Conservation (phyloP, 148 eudicot species). For the Chenopodium berlandieri region DNA sequence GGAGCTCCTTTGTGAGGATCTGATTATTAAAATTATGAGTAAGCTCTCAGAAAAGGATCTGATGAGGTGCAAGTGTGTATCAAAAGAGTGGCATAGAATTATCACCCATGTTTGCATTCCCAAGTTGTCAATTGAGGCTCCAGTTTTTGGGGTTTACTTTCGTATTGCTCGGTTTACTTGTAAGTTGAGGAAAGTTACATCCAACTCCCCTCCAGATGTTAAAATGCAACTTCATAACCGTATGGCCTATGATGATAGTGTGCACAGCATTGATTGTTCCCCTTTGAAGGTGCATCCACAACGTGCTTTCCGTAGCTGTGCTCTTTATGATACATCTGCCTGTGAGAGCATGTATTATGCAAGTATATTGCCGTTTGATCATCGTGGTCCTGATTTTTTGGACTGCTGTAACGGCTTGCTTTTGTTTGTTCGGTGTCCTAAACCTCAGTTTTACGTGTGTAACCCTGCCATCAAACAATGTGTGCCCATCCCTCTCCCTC, state of each 20-base stretch:
- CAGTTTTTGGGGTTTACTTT: slow-evolving; percentile 7
- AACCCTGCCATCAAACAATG: slow-evolving; percentile 20
- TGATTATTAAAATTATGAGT: not conserved
- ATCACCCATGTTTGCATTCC: slow-evolving; percentile 15
- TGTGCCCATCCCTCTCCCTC: slow-evolving; percentile 15
- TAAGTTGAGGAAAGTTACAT: not conserved
- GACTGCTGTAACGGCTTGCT: slow-evolving; percentile 20
- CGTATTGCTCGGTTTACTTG: not conserved
- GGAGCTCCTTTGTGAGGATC: slow-evolving; percentile 1
- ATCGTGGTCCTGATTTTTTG: slow-evolving; percentile 9
- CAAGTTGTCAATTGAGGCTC: not conserved
- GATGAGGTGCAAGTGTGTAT: slow-evolving; percentile 12
- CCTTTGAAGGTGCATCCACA: not conserved
- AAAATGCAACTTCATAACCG: not conserved
- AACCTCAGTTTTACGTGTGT: slow-evolving; percentile 17
- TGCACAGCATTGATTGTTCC: not conserved
- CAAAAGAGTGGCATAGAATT: slow-evolving; percentile 19
- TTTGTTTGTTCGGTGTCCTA: slow-evolving; percentile 15
- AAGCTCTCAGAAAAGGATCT: slow-evolving; percentile 7
- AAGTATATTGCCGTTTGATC: slow-evolving; percentile 3
- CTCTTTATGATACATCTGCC: not conserved
- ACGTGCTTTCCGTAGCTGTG: too few species aligned
- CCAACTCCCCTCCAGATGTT: not conserved
- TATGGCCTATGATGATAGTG: not conserved
- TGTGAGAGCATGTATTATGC: slow-evolving; percentile 6